Evolutionary conservation across 148 eudicot genomes (phyloP).

Genomic region (Cornus kousa): DNA sequence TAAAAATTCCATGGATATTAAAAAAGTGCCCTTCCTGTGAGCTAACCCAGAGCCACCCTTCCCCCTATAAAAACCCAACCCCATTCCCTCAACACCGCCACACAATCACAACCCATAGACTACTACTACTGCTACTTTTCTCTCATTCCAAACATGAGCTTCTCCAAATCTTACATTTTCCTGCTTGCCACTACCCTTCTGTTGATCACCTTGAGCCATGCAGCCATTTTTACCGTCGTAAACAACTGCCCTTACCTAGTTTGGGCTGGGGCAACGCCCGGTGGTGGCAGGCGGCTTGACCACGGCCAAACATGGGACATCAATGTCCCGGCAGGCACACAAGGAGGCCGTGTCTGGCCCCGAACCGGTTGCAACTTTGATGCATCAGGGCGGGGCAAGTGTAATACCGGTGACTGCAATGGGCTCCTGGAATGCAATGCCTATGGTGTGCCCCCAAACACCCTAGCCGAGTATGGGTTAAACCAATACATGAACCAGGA

Average conservation of each 20-base stretch:
- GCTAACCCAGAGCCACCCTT: too few relatives aligned
- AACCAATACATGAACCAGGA: constrained; percentile 22
- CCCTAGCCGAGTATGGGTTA: constrained; percentile 41
- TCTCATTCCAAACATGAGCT: not conserved
- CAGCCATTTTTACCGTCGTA: constrained; percentile 14
- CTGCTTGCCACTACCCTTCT: not conserved
- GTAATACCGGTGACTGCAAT: constrained; percentile 43
- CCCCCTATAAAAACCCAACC: too few relatives aligned
- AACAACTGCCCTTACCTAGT: constrained; percentile 32
- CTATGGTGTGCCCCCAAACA: constrained; percentile 35
- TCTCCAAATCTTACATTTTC: not conserved
- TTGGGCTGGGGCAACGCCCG: constrained; percentile 33
- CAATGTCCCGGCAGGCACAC: not conserved
- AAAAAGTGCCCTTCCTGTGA: too few relatives aligned
- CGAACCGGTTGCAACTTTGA: constrained; percentile 1
- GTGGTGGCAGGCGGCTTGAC: constrained; percentile 24
- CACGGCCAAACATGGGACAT: constrained; percentile 16
- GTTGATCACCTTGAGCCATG: not conserved
- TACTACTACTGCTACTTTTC: too few relatives aligned
- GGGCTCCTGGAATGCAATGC: constrained; percentile 36
- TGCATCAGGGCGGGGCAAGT: constrained; percentile 14
- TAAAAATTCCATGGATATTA: too few relatives aligned
- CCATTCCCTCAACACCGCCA: too few relatives aligned
- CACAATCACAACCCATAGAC: too few relatives aligned
- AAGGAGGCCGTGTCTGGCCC: constrained; percentile 32